Evolutionary conservation across 1,284 basidiomycete species (phyloP), one percentile per base, ranked within the genome.

Genomic region (Fomitopsis schrenkii): DNA sequence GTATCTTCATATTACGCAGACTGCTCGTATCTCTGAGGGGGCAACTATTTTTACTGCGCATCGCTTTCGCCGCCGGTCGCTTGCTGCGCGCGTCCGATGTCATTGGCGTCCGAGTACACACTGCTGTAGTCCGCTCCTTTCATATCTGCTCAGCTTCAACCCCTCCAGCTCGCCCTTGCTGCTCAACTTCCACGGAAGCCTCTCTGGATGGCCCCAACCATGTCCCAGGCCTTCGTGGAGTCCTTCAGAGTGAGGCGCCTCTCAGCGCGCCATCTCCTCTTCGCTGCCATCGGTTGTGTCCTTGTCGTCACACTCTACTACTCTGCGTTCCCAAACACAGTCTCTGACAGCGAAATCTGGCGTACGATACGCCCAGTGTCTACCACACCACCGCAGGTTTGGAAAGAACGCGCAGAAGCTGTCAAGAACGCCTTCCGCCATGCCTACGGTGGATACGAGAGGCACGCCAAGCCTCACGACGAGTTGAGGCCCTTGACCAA

Each of bases 391-490:
- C 42, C 63, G 0, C 58, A 44, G n/a, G 62, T 76, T 2, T 90
- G 88, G 87, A 71, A 76, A 12, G 70, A 73, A n/a, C 76, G 85
- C 33, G 86, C 88, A 0, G 72, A 76, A 8, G 74, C 79, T 52
- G 86, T 90, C 30, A 86, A 81, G 69, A 61, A 75, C 12, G 85
- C 87, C 0, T 90, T 89, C 70, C 55, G 77, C 42, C 84, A 89
- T 71, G 86, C 87, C 0, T 91, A 89, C 66, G 71, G 75, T 42
- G 85, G 83, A 2, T 91, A 90, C 66, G 80, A 85, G 66, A 67
- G 68, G 38, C 78, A 82, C 64, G 87, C 87, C 0, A 77, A 78
- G 5, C 83, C 84, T 8, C 77, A 78, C 33, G 89, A 91, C 62
- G 89, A 91, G 69, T 70, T 91, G 15, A 70, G 68, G 19, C 88